phyloP scores from a whole-genome alignment of 2,329 filamentous ascomycete species.

The Trichophyton equinum region DNA sequence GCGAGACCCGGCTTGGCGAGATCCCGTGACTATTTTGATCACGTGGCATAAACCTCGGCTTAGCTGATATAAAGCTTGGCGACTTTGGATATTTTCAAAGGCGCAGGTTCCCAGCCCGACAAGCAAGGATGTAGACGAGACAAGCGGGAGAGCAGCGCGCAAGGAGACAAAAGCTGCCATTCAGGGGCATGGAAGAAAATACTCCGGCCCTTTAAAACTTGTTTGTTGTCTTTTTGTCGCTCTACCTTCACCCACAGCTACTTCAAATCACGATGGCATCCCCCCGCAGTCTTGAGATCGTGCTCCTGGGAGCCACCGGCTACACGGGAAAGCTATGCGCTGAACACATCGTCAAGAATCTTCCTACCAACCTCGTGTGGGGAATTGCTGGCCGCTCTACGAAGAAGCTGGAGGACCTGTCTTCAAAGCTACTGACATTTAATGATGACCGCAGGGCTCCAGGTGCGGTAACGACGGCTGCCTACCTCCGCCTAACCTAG shows the following conservation, averaged over 20 bases:
- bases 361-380: constrained; percentile 73
- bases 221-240: background rate
- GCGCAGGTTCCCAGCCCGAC: no score
- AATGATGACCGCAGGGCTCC: constrained; percentile 60
- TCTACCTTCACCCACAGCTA: background rate
- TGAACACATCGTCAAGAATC: constrained; percentile 57
- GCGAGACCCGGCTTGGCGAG: constrained; percentile 11
- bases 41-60: background rate
- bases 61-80: background rate
- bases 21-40: background rate
- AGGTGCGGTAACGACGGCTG: constrained; percentile 32
- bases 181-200: background rate
- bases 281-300: constrained; percentile 47
- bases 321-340: constrained; percentile 71
- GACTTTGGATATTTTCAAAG: background rate
- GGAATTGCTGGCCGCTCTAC: constrained; percentile 73
- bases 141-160: no score
- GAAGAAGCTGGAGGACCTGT: constrained; percentile 58
- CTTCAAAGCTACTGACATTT: constrained; percentile 51
- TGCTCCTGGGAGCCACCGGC: constrained; percentile 58
- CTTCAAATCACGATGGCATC: constrained; percentile 6
- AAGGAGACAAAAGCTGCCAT: background rate
- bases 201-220: background rate
- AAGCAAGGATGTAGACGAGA: background rate
- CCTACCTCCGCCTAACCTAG: constrained; percentile 16